A percentile compares a stretch with the other conserved stretches of the same genome.
phyloP scores from a whole-genome alignment of 352 stramenopile genomes.

The Globisporangium rhizosaccharum region DNA sequence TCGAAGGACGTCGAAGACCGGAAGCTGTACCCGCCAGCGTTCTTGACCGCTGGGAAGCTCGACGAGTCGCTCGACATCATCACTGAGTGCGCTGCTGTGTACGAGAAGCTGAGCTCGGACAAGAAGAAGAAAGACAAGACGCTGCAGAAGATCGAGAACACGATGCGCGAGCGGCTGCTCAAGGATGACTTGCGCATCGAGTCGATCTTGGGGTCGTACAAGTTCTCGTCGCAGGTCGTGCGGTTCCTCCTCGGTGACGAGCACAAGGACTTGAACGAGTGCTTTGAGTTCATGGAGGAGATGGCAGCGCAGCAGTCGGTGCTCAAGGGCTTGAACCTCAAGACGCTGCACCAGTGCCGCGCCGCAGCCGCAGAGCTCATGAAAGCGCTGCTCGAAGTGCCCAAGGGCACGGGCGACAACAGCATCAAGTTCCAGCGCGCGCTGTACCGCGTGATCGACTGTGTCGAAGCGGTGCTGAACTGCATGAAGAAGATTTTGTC shows the following conservation, averaged over 20 bases:
- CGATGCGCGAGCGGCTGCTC: conserved; percentile 76
- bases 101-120: conserved; percentile 79
- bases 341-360: conserved; percentile 69
- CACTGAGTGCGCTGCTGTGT: conserved; percentile 66
- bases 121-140: conserved; percentile 89
- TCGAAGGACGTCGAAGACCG: conserved; percentile 66
- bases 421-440: conserved; percentile 87
- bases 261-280: conserved; percentile 79
- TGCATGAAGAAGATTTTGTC: conserved; percentile 80
- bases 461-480: conserved; percentile 71
- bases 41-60: conserved; percentile 82
- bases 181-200: conserved; percentile 85
- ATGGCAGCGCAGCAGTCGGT: conserved; percentile 66
- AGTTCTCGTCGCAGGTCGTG: conserved; percentile 82
- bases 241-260: conserved; percentile 77
- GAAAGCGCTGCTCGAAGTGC: conserved; percentile 82
- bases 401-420: conserved; percentile 61
- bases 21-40: conserved; percentile 82
- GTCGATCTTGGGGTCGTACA: conserved; percentile 80
- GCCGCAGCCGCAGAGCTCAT: conserved; percentile 68
- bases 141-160: conserved; percentile 82
- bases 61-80: conserved; percentile 86
- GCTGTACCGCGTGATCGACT: conserved; percentile 84
- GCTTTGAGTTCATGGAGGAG: conserved; percentile 85
- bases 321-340: conserved; percentile 81